phyloP scores from a whole-genome alignment of 345 rosid species.

The Dovyalis caffra region DNA sequence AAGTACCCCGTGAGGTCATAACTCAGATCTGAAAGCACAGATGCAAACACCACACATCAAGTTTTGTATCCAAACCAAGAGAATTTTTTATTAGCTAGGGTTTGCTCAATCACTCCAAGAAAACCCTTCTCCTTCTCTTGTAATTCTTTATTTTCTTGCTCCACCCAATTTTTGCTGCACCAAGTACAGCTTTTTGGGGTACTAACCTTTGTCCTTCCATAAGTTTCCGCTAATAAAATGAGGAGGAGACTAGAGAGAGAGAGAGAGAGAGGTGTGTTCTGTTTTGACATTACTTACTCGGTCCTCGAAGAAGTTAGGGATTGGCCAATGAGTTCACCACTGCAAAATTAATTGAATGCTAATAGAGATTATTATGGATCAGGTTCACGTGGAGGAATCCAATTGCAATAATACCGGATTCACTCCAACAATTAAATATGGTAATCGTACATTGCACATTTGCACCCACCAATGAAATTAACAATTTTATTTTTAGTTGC shows the following conservation, averaged over 20 bases:
- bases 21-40: slow-evolving; percentile 3
- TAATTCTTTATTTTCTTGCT: neutral
- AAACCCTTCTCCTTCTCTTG: neutral
- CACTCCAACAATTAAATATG: neutral
- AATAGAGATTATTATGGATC: neutral
- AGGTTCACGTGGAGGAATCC: neutral
- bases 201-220: neutral
- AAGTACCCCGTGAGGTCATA: neutral
- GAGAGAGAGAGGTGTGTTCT: neutral
- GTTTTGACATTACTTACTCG: neutral
- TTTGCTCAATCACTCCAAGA: neutral
- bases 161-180: neutral
- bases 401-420: neutral
- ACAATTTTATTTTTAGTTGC: too few relatives aligned
- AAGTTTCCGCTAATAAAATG: neutral
- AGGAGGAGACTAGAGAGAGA: neutral
- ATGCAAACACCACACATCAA: neutral
- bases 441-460: neutral
- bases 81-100: neutral
- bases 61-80: neutral
- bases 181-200: neutral
- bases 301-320: neutral
- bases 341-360: too few relatives aligned
- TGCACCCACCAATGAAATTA: too few relatives aligned
- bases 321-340: too few relatives aligned